phyloP scores from a whole-genome alignment of 1,139 yeast species.

The Hanseniaspora gamundiae region DNA sequence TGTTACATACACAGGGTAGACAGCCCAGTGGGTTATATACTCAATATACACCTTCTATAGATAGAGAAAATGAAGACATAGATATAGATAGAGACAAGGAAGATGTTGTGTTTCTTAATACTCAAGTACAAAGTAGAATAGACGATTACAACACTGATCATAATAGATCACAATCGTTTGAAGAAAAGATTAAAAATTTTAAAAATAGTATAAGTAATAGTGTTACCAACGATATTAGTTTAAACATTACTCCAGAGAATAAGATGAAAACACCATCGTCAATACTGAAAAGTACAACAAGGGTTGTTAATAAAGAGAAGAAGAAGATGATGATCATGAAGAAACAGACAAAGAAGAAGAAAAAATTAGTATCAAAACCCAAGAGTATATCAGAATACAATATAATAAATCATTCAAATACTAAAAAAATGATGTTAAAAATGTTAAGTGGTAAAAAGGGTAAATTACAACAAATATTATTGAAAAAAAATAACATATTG shows the following conservation, averaged over 20 bases:
- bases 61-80: background rate
- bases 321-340: background rate
- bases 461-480: background rate
- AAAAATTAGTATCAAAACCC: background rate
- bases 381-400: background rate
- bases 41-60: background rate
- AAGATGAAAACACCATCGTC: too few species aligned
- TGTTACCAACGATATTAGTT: background rate
- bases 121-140: constrained; percentile 1
- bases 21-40: background rate
- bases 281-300: too few species aligned
- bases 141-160: background rate
- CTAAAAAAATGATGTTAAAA: background rate
- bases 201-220: background rate
- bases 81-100: background rate
- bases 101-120: background rate
- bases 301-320: too few species aligned
- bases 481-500: background rate
- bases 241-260: too few species aligned
- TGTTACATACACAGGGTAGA: constrained; percentile 1
- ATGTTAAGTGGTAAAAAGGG: background rate
- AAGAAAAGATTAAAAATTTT: background rate
- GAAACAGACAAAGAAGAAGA: background rate
- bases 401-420: background rate
- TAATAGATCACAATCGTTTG: background rate